phyloP scores from a whole-genome alignment of 129 eudicot genomes.

The Ambrosia trifida region DNA sequence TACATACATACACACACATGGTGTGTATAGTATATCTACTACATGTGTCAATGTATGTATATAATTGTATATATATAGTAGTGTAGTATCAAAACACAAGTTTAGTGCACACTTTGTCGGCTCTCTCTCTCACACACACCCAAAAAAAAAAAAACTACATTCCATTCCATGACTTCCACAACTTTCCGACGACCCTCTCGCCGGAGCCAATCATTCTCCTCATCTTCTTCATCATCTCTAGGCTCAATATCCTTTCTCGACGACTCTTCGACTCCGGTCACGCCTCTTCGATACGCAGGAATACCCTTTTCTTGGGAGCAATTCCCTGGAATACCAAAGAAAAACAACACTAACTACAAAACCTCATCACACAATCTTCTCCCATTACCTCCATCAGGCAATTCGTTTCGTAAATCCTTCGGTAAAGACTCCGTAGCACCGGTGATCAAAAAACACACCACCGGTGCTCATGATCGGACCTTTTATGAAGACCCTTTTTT shows the following conservation, averaged over 20 bases:
- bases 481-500: conserved; percentile 59
- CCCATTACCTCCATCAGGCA: conserved; percentile 54
- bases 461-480: conserved; percentile 1
- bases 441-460: conserved; percentile 22
- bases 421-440: conserved; percentile 23
- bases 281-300: conserved; percentile 35
- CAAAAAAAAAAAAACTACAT: background rate
- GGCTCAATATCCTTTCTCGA: conserved; percentile 32
- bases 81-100: conserved; percentile 13
- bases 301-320: conserved; percentile 81
- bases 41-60: background rate
- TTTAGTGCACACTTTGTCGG: conserved; percentile 8
- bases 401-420: conserved; percentile 15
- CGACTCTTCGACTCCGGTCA: conserved; percentile 44
- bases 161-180: conserved; percentile 14
- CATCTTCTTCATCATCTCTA: conserved; percentile 42
- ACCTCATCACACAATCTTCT: conserved; percentile 29
- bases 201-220: conserved; percentile 46
- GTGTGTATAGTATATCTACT: no score
- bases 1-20: background rate
- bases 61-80: background rate
- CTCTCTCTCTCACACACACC: background rate
- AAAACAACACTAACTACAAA: conserved; percentile 6
- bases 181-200: conserved; percentile 28
- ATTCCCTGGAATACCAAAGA: conserved; percentile 75